Evolutionary conservation across 768 basidiomycete species (phyloP).

Genomic region (Clitopilus hobsonii): DNA sequence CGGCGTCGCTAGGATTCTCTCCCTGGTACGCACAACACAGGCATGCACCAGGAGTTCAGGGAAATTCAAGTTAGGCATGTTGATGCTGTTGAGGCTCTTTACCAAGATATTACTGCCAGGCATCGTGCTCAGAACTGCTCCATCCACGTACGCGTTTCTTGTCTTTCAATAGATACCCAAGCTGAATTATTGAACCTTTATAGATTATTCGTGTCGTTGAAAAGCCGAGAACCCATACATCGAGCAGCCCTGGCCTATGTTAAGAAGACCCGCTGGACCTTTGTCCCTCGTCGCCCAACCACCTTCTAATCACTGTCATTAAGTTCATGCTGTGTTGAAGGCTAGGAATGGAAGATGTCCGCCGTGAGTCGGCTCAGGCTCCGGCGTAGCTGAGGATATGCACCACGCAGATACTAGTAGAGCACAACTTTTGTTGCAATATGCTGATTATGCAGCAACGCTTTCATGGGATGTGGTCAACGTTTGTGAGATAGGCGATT

Average conservation of each 20-base stretch:
- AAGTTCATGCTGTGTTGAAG: not conserved
- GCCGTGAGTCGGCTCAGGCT: not conserved
- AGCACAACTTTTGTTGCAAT: not conserved
- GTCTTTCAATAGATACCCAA: not conserved
- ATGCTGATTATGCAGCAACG: not conserved
- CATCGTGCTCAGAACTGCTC: constrained; percentile 99
- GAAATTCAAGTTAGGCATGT: constrained; percentile 91
- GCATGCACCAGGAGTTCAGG: constrained; percentile 99
- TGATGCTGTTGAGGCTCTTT: constrained; percentile 93
- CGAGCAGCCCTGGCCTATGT: constrained; percentile 91
- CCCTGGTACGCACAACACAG: constrained; percentile 99
- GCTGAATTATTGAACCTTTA: not conserved
- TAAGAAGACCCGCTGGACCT: constrained; percentile 71
- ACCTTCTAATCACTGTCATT: constrained; percentile 78
- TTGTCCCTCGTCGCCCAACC: constrained; percentile 70
- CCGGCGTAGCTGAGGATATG: not conserved
- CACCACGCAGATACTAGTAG: not conserved
- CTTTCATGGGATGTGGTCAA: not conserved
- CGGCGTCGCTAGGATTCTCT: constrained; percentile 99
- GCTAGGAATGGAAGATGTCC: constrained; percentile 1
- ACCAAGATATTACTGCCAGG: constrained; percentile 99
- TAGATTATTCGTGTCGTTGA: constrained; percentile 98
- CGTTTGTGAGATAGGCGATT: no score
- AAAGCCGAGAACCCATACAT: constrained; percentile 95
- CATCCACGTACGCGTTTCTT: constrained; percentile 70